These are phyloP conservation scores for Roridomyces roridus DNA, from an alignment of 768 basidiomycete species.

Conservation along the genomic window DNA sequence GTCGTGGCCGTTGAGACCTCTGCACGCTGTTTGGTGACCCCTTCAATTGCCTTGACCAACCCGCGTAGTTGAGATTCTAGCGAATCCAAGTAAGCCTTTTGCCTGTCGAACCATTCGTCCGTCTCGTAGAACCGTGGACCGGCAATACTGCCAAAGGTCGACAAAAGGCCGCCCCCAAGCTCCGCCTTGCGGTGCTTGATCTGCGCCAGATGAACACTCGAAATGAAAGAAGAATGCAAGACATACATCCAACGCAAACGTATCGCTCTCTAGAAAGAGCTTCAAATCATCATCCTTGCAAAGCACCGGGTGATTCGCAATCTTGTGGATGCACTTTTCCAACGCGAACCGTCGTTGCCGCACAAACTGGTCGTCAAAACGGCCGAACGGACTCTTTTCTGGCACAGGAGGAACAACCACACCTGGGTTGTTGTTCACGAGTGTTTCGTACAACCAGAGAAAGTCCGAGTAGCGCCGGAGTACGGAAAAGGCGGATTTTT, in stretches of 20 bases:
- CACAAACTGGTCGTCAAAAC: slow-evolving; percentile 93
- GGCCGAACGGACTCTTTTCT: slow-evolving; percentile 92
- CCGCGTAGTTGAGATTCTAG: slow-evolving; percentile 89
- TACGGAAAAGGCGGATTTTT: slow-evolving; percentile 88
- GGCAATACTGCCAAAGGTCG: slow-evolving; percentile 77
- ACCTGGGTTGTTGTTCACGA: slow-evolving; percentile 91
- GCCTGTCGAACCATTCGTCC: slow-evolving; percentile 96
- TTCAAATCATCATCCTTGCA: slow-evolving; percentile 87
- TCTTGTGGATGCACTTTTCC: slow-evolving; percentile 92
- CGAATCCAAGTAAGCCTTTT: slow-evolving; percentile 84
- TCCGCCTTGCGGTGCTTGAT: slow-evolving; percentile 89
- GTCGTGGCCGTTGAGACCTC: slow-evolving; percentile 73
- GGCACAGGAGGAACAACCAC: slow-evolving; percentile 97
- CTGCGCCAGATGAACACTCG: slow-evolving; percentile 42
- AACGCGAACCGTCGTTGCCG: slow-evolving; percentile 83
- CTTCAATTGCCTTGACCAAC: slow-evolving; percentile 85
- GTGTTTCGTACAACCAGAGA: slow-evolving; percentile 92
- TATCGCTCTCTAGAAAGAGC: slow-evolving; percentile 93
- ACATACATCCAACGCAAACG: slow-evolving; percentile 86
- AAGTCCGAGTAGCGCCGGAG: slow-evolving; percentile 98
- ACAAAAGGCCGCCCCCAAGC: slow-evolving; percentile 80
- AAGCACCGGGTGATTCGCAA: slow-evolving; percentile 89
- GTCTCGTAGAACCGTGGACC: slow-evolving; percentile 88
- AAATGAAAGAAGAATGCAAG: slow-evolving; percentile 7
- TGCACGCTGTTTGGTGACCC: slow-evolving; percentile 82